Evolutionary conservation across 768 basidiomycete genomes (phyloP).

Genomic region (Rhodosporidiobolus sp.): DNA sequence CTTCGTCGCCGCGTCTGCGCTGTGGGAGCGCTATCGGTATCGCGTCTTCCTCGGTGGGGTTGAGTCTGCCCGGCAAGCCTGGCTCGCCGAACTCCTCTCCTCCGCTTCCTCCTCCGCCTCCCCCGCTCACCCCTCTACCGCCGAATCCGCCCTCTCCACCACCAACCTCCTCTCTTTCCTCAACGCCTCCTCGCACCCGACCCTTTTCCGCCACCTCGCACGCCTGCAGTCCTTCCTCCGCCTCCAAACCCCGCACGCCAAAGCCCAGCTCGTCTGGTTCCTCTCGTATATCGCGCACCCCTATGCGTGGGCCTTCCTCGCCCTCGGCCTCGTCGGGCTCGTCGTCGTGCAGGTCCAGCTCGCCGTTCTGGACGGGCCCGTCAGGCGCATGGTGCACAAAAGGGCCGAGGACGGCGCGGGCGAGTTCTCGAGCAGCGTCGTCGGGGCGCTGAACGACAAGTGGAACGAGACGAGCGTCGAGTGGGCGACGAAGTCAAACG

Average conservation of each 20-base stretch:
- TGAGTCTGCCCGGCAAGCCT: constrained; percentile 68
- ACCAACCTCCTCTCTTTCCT: constrained; percentile 70
- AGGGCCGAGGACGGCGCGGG: constrained; percentile 61
- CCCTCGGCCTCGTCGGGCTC: constrained; percentile 87
- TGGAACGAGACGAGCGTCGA: constrained; percentile 66
- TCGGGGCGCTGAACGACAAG: constrained; percentile 65
- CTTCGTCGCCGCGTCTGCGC: constrained; percentile 68
- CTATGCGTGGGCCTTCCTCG: constrained; percentile 81
- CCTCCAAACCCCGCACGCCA: constrained; percentile 59
- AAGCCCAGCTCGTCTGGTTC: constrained; percentile 79
- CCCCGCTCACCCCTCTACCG: not conserved
- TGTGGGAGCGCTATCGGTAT: constrained; percentile 89
- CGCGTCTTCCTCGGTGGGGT: constrained; percentile 64
- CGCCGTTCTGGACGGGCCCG: constrained; percentile 63
- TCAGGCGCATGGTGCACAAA: constrained; percentile 65
- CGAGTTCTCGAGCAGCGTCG: constrained; percentile 69
- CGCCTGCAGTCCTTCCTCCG: constrained; percentile 56
- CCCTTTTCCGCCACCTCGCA: constrained; percentile 66
- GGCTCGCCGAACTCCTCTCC: constrained; percentile 63
- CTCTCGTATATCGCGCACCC: constrained; percentile 86
- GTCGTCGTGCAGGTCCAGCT: constrained; percentile 84
- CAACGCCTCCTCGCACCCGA: constrained; percentile 66
- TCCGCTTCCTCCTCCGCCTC: not conserved
- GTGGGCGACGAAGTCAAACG: constrained; percentile 76
- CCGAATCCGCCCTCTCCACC: constrained; percentile 17